A percentile compares a stretch with the other conserved stretches of the same genome.
These are phyloP conservation scores for Tolypocladium ophioglossoides DNA, from an alignment of 2,329 filamentous ascomycete species.

Conservation along the genomic window DNA sequence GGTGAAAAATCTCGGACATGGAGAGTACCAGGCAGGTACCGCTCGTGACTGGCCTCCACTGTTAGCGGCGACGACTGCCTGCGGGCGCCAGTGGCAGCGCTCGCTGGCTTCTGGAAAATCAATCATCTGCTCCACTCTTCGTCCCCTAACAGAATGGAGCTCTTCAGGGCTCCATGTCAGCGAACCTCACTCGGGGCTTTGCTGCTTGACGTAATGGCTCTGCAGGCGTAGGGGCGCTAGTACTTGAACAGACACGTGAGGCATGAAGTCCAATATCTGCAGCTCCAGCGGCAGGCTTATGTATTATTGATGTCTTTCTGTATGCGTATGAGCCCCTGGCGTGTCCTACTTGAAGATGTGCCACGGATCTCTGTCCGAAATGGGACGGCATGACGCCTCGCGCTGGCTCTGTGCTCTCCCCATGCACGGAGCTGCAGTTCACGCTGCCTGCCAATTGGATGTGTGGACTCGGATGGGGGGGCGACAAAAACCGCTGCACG, in stretches of 20 bases:
- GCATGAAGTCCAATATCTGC: too few species aligned
- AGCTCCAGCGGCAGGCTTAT: too few species aligned
- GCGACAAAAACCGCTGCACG: too few species aligned
- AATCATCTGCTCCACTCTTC: not conserved
- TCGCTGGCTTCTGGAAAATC: not conserved
- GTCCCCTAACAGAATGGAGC: not conserved
- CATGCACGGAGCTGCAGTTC: not conserved
- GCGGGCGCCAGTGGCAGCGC: not conserved
- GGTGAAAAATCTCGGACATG: constrained; percentile 4
- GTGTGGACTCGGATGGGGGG: not conserved
- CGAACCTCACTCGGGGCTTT: too few species aligned
- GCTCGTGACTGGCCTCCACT: not conserved
- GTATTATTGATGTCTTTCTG: not conserved
- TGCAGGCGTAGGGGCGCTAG: not conserved
- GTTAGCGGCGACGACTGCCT: not conserved
- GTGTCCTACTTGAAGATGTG: not conserved
- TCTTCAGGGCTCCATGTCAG: not conserved
- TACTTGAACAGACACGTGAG: not conserved
- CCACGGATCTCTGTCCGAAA: too few species aligned
- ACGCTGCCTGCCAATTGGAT: too few species aligned
- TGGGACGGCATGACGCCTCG: too few species aligned
- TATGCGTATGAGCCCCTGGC: not conserved
- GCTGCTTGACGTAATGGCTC: not conserved
- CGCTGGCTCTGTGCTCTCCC: too few species aligned
- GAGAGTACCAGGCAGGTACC: not conserved